Percentiles rank a stretch among this genome's conserved stretches.
These are phyloP conservation scores for Jacaranda mimosifolia DNA, from an alignment of 257 asterid genomes.

Conservation along the genomic window DNA sequence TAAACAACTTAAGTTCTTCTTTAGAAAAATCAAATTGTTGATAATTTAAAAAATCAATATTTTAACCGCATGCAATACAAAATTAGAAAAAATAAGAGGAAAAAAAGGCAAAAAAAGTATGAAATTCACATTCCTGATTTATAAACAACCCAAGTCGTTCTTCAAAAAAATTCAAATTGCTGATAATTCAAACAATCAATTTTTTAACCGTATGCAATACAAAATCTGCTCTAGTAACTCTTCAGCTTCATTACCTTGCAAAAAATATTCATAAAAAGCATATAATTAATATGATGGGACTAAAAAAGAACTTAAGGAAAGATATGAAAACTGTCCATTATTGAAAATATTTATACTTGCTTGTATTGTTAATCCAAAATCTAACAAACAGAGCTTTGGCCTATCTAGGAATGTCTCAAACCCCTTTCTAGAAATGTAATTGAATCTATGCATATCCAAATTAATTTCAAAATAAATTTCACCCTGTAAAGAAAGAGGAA, in stretches of 20 bases:
- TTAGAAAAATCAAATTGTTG: conserved; percentile 63
- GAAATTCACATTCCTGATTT: conserved; percentile 11
- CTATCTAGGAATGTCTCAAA: conserved; percentile 84
- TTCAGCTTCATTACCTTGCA: conserved; percentile 89
- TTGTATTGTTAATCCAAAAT: conserved; percentile 95
- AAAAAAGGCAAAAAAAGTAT: neutral
- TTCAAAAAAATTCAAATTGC: conserved; percentile 44
- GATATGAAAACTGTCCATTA: neutral
- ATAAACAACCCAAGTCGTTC: conserved; percentile 35
- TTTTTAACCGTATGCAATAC: conserved; percentile 86
- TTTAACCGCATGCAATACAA: conserved; percentile 65
- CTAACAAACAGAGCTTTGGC: conserved; percentile 80
- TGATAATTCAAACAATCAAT: conserved; percentile 83
- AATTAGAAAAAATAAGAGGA: conserved; percentile 35
- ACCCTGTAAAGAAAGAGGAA: conserved; percentile 57
- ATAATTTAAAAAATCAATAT: too few species aligned
- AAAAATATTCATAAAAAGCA: conserved; percentile 17
- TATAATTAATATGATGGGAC: conserved; percentile 6
- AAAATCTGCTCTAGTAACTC: conserved; percentile 95
- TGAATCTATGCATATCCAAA: conserved; percentile 95
- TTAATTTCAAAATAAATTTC: conserved; percentile 91
- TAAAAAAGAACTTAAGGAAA: neutral
- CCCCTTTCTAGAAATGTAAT: conserved; percentile 94
- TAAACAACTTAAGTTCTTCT: conserved; percentile 35
- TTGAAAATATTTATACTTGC: conserved; percentile 47